Percentiles rank a stretch among this genome's conserved stretches.
Evolutionary conservation across 2,329 filamentous ascomycete species (phyloP).

Genomic region (Tympanopsis confertula): DNA sequence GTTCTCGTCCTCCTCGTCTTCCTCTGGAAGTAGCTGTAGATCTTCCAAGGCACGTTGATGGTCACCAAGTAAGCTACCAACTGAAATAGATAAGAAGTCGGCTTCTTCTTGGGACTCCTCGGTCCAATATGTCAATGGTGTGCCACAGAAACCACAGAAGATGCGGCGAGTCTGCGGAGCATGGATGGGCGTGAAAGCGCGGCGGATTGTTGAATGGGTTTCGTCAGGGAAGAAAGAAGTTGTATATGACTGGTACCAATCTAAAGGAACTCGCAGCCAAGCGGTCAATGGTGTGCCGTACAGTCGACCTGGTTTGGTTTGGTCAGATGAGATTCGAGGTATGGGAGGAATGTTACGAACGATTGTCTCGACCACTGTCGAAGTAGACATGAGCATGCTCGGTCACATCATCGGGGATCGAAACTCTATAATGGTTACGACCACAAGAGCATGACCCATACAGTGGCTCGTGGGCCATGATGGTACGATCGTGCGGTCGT

Average conservation of each 20-base stretch:
- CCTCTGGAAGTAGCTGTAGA: not conserved
- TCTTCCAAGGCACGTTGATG: not conserved
- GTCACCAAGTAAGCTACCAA: not conserved
- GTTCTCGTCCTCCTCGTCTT: not conserved
- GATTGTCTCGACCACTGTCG: not conserved
- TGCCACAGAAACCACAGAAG: not conserved
- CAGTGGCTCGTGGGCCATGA: not conserved
- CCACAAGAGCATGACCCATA: not conserved
- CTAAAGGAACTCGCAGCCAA: not conserved
- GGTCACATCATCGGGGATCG: not conserved
- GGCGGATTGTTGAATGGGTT: not conserved
- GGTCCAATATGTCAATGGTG: constrained; percentile 1
- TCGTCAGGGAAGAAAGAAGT: not conserved
- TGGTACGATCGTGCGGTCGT: no score
- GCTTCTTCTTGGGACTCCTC: not conserved
- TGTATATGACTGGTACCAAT: not conserved
- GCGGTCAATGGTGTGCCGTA: not conserved
- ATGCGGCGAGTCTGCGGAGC: not conserved
- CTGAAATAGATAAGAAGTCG: not conserved
- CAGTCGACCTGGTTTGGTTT: not conserved
- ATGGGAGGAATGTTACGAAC: not conserved
- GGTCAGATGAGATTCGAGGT: not conserved
- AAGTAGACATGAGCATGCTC: not conserved
- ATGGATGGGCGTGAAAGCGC: not conserved
- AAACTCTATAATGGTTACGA: not conserved